Percentiles rank a stretch among this genome's conserved stretches.
These are phyloP conservation scores for Heliamphora exappendiculata DNA, from an alignment of 148 eudicot genomes.

Conservation along the genomic window DNA sequence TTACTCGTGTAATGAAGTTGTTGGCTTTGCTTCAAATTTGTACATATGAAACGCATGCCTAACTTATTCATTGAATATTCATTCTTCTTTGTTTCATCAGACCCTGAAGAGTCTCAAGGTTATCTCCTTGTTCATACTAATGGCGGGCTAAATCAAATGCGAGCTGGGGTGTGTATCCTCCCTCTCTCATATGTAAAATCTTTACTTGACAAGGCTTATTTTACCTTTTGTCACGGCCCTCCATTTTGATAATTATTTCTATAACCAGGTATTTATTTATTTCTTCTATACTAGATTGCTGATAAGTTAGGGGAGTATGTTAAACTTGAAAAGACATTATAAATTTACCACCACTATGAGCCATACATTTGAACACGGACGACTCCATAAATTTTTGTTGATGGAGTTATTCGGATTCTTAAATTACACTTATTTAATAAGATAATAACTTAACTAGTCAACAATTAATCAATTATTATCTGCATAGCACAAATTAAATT, in stretches of 20 bases:
- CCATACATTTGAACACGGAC: too few relatives aligned
- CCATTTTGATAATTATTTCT: background rate
- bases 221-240: background rate
- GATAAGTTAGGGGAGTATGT: background rate
- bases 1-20: slow-evolving; percentile 41
- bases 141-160: slow-evolving; percentile 99
- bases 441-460: too few relatives aligned
- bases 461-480: too few relatives aligned
- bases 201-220: background rate
- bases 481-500: too few relatives aligned
- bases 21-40: background rate
- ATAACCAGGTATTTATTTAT: background rate
- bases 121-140: slow-evolving; percentile 90
- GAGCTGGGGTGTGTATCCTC: slow-evolving; percentile 73
- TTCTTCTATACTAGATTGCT: background rate
- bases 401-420: too few relatives aligned
- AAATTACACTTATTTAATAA: too few relatives aligned
- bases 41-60: background rate
- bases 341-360: background rate
- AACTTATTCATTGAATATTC: slow-evolving; percentile 10
- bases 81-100: slow-evolving; percentile 32
- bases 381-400: too few relatives aligned
- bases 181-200: background rate
- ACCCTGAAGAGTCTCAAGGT: slow-evolving; percentile 48
- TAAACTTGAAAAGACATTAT: background rate